Base-by-base conservation (phyloP, 257 asterid species). In the Galeopsis tetrahit region DNA sequence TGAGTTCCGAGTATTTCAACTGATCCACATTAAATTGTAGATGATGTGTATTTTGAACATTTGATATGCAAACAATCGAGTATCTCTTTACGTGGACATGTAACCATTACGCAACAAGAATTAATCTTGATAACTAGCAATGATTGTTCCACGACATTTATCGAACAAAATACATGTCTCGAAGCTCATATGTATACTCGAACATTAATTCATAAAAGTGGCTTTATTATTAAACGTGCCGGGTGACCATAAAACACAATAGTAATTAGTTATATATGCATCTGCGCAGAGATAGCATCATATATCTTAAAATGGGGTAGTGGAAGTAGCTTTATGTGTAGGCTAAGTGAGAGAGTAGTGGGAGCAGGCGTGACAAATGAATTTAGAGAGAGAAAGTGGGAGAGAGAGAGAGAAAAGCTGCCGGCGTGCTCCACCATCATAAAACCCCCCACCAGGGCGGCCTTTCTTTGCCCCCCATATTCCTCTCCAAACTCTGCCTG, bases 381-480 rank as follows among this genome's bases (percentile, higher is more conserved):
- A 80, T 55, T 15, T 52, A 52, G 67, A 63, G 69, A 51, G 61
- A 75, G 59, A 51, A 71, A 62, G 52, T 67, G 64, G 36, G 76
- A 42, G 80, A 51, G 64, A 53, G 35, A 15, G 2, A 10, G 78
- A 57, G 81, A 81, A 90, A 90, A 90, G 93, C 90, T 88, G 94
- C 96, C 87, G 89, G 97, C 96, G 90, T 90, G 97, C 93, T 72
- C 71, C 82, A 81, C 77, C 82, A 77, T 82, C 87, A 90, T 76
- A 80, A 82, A 83, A 60, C 77, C 85, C 89, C 78, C 78, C 75
- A 70, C 49, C 36, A 36, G 55, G 21, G 38, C 73, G 61, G 68
- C 7, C 68, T 64, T 69, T 72, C 70, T 76, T 73, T 87, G 96
- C 91, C 89, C 77, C 96, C 91, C 83, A n/a, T 82, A 71, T 70